Percentiles rank a stretch among this genome's conserved stretches.
Evolutionary conservation across 2,329 filamentous ascomycete genomes (phyloP).

Genomic region (Penicillium sp.): DNA sequence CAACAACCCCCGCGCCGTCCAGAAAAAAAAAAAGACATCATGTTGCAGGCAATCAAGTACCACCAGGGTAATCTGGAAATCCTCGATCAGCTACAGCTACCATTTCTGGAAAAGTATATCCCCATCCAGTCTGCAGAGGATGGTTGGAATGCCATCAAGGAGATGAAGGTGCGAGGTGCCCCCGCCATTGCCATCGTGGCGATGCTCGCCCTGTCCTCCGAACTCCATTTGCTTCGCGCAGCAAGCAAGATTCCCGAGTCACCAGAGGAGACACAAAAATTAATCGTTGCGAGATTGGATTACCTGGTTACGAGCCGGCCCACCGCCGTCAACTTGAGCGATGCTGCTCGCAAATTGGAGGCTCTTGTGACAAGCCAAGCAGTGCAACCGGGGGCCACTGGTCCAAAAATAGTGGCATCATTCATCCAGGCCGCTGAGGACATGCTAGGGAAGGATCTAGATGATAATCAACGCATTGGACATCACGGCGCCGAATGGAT

Average conservation of each 20-base stretch:
- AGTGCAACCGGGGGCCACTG: slow-evolving; percentile 32
- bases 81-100: slow-evolving; percentile 64
- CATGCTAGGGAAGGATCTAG: slow-evolving; percentile 83
- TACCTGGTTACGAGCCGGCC: slow-evolving; percentile 88
- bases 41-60: slow-evolving; percentile 65
- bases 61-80: slow-evolving; percentile 57
- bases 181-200: slow-evolving; percentile 99
- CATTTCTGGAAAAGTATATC: slow-evolving; percentile 60
- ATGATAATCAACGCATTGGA: slow-evolving; percentile 86
- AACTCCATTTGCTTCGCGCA: slow-evolving; percentile 58
- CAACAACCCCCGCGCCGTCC: not conserved
- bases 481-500: slow-evolving; percentile 83
- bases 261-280: slow-evolving; percentile 63
- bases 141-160: slow-evolving; percentile 66
- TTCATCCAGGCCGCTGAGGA: slow-evolving; percentile 81
- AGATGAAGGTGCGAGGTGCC: slow-evolving; percentile 70
- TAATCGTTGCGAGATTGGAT: slow-evolving; percentile 75
- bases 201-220: slow-evolving; percentile 81
- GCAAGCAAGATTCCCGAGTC: slow-evolving; percentile 46
- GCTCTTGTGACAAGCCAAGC: slow-evolving; percentile 56
- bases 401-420: slow-evolving; percentile 59
- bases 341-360: slow-evolving; percentile 82
- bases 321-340: slow-evolving; percentile 91
- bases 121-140: slow-evolving; percentile 56
- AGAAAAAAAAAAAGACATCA: slow-evolving; percentile 16